Base-by-base conservation (phyloP, 1,284 basidiomycete genomes). In the Sporisorium reilianum region DNA sequence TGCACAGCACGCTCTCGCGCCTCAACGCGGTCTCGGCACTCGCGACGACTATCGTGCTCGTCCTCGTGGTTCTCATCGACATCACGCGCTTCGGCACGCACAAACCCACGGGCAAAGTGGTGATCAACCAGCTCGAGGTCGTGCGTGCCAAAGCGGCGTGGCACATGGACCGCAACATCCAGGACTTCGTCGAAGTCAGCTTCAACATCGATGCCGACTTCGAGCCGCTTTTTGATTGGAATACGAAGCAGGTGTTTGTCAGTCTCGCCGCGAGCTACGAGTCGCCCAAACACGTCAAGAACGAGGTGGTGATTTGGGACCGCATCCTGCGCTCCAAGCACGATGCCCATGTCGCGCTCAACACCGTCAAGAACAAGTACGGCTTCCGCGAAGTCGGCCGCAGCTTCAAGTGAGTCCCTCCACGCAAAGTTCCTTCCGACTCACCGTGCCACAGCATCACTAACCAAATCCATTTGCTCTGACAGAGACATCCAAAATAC, bases 171-270 rank as follows among this genome's bases (percentile, higher is more conserved):
- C 60, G 76, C 11, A 66, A 68, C 50, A 55, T 63, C 20, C 84
- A 83, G 51, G 80, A 81, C 45, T 81, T 77, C 68, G 49, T 78
- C 36, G 56, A 77, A 60, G 71, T 77, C 14, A 44, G 51, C 12
- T 58, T 79, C 50, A 68, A 78, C 53, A 57, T 75, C 32, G 67
- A 60, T 26, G 66, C 79, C 92, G 94, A 96, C 85, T 86, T 95
- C 14, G 87, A 88, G 12, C 89, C 92, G 4, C 87, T 96, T 20
- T 96, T 95, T 86, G 88, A 93, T 84, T 96, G 94, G 93, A 96
- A 96, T 84, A 96, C 94, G 12, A 96, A 96, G 85, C 94, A 96
- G 83, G 84, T 96, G 18, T 95, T 96, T 82, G 85, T 95, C 22
- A 76, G 72, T 28, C 28, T 83, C 1, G 62, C 65, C 12, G 80